A percentile compares a stretch with the other conserved stretches of the same genome.
These are phyloP conservation scores for Mixia osmundae DNA, from an alignment of 1,284 basidiomycete genomes.

Conservation along the genomic window DNA sequence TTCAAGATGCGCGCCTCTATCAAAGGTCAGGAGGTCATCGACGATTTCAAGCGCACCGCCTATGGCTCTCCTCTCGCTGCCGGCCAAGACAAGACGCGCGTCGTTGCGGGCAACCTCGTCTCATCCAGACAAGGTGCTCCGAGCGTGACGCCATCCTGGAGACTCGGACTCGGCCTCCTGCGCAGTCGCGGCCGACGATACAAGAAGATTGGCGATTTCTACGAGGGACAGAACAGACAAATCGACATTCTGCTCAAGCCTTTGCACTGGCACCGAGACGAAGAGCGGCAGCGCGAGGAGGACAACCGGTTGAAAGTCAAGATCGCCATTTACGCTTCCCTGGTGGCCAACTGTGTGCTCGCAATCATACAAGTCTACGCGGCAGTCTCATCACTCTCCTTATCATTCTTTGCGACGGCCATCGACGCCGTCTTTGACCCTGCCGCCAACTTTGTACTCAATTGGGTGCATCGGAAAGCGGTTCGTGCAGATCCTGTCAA, in stretches of 20 bases:
- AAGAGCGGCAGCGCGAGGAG: not conserved
- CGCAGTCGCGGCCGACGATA: too few relatives aligned
- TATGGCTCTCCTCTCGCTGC: too few relatives aligned
- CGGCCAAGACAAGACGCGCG: too few relatives aligned
- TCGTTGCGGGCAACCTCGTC: too few relatives aligned
- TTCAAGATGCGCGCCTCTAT: too few relatives aligned
- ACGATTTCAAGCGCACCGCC: too few relatives aligned
- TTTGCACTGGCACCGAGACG: not conserved
- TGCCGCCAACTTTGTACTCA: constrained; percentile 5
- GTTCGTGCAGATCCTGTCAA: constrained; percentile 32
- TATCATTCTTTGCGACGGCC: constrained; percentile 10
- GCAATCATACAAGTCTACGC: constrained; percentile 8
- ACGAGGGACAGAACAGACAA: not conserved
- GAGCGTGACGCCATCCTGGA: too few relatives aligned
- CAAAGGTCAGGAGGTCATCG: too few relatives aligned
- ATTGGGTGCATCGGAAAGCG: constrained; percentile 44
- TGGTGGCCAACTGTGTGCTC: constrained; percentile 6
- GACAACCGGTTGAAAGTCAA: not conserved
- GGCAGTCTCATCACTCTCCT: constrained; percentile 7
- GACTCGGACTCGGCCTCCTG: too few relatives aligned
- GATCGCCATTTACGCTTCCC: constrained; percentile 2
- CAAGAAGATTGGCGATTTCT: not conserved
- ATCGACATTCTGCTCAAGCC: not conserved
- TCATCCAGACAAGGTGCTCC: too few relatives aligned
- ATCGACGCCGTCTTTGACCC: constrained; percentile 8